Evolutionary conservation across 345 rosid species (phyloP).

Genomic region (Sisymbrium altissimum): DNA sequence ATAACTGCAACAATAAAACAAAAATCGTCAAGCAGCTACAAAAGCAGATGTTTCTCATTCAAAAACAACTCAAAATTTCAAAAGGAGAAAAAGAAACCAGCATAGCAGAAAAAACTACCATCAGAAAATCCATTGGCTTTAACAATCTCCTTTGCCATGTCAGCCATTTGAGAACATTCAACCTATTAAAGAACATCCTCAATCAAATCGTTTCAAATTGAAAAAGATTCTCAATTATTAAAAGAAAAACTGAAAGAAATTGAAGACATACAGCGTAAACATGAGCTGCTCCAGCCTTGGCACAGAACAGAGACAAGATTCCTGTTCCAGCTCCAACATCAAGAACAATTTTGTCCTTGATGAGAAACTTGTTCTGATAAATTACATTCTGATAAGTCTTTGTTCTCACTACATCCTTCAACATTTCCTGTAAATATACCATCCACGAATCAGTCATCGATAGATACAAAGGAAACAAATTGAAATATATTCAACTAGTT

Average conservation of each 20-base stretch:
- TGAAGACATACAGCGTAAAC: conserved; percentile 76
- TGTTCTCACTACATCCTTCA: conserved; percentile 92
- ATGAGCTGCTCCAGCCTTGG: conserved; percentile 92
- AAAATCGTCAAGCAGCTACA: not conserved
- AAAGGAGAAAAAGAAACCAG: not conserved
- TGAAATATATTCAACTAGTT: not conserved
- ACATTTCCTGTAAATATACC: conserved; percentile 83
- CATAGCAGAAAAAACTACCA: conserved; percentile 43
- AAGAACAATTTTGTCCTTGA: conserved; percentile 86
- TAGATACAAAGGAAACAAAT: not conserved
- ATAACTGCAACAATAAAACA: conserved; percentile 48
- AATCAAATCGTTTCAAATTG: not conserved
- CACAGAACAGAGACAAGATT: conserved; percentile 93
- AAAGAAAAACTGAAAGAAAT: not conserved
- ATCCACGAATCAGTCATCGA: not conserved
- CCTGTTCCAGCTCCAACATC: conserved; percentile 99
- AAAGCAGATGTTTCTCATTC: not conserved
- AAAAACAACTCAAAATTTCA: not conserved
- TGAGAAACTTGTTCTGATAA: conserved; percentile 84
- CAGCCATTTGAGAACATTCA: conserved; percentile 93
- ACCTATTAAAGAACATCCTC: conserved; percentile 43
- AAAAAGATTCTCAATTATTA: not conserved
- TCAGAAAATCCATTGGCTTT: conserved; percentile 77
- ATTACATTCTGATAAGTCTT: conserved; percentile 95
- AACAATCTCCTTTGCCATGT: conserved; percentile 90